These are phyloP conservation scores for Graphilbum fragrans DNA, from an alignment of 2,329 filamentous ascomycete genomes.

Conservation along the genomic window DNA sequence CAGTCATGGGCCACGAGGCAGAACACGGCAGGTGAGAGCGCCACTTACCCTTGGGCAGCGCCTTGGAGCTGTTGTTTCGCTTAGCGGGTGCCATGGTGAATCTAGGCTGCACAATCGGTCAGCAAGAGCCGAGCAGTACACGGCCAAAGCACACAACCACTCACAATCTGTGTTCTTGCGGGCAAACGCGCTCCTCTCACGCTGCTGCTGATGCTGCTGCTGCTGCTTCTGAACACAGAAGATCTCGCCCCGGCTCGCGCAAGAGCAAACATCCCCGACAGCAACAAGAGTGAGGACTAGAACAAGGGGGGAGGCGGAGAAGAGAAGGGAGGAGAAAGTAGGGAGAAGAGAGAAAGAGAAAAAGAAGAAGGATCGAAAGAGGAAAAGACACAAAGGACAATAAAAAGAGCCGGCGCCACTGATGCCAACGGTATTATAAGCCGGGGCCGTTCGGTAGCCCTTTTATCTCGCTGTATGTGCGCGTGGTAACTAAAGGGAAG, in stretches of 20 bases:
- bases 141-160: neutral
- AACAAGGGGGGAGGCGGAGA: neutral
- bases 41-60: slow-evolving; percentile 10
- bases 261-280: slow-evolving; percentile 24
- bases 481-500: neutral
- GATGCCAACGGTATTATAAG: no score
- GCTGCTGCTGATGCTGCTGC: slow-evolving; percentile 5
- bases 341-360: neutral
- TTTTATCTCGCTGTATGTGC: no score
- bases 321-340: neutral
- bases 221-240: slow-evolving; percentile 17
- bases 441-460: no score
- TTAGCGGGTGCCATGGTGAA: slow-evolving; percentile 39
- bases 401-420: no score
- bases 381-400: neutral
- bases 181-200: neutral
- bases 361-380: neutral
- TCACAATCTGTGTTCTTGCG: slow-evolving; percentile 11
- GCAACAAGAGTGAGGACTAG: neutral
- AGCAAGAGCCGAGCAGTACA: neutral
- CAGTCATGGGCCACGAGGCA: neutral
- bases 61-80: slow-evolving; percentile 42
- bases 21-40: slow-evolving; percentile 33
- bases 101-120: slow-evolving; percentile 4
- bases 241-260: slow-evolving; percentile 23